A percentile compares a stretch with the other conserved stretches of the same genome.
phyloP scores from a whole-genome alignment of 345 rosid genomes.

The Brassica juncea region DNA sequence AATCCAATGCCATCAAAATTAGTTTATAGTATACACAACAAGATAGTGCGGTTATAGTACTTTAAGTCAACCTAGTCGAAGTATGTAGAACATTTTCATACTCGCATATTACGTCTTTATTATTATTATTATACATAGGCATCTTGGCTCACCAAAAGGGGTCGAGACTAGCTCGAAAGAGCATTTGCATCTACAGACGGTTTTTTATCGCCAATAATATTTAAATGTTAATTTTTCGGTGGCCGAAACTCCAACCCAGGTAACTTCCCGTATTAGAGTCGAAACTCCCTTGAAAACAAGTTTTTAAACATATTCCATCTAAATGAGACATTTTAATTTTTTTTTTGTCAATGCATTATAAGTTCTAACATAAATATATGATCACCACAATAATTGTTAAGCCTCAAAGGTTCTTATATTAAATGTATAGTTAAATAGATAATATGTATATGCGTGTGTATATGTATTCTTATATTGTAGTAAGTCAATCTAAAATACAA shows the following conservation, averaged over 20 bases:
- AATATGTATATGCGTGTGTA: background rate
- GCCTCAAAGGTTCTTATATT: background rate
- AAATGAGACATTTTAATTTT: background rate
- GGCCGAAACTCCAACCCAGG: background rate
- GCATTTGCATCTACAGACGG: background rate
- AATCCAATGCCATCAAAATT: background rate
- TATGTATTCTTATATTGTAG: background rate
- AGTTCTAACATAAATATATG: conserved; percentile 4
- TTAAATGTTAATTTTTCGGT: background rate
- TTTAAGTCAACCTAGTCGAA: conserved; percentile 34
- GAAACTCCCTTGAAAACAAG: background rate
- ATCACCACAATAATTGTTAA: background rate
- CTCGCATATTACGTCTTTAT: conserved; percentile 18
- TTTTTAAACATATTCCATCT: background rate
- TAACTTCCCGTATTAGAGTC: background rate
- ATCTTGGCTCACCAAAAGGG: background rate
- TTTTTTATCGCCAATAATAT: background rate
- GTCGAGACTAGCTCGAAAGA: background rate
- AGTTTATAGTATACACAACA: background rate
- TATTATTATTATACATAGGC: background rate
- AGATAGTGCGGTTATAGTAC: conserved; percentile 9
- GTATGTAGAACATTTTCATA: conserved; percentile 28
- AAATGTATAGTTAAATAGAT: background rate
- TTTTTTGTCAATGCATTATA: background rate
- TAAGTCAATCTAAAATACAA: background rate